These are phyloP conservation scores for Sarocladiaceae sp. DNA, from an alignment of 2,329 filamentous ascomycete genomes.

Conservation along the genomic window DNA sequence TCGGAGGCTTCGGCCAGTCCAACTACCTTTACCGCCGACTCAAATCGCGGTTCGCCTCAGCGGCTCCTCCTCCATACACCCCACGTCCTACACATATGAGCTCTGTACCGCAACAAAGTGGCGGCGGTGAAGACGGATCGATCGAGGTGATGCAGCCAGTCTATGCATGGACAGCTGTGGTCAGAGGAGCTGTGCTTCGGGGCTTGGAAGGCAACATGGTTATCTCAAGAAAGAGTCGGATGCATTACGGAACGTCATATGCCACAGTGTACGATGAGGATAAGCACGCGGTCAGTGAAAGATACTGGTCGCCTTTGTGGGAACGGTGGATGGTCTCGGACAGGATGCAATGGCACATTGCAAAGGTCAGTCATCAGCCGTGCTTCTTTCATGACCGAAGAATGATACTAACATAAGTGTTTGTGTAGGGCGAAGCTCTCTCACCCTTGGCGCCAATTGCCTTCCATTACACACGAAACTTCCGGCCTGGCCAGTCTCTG, in stretches of 20 bases:
- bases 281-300: constrained; percentile 67
- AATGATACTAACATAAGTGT: neutral
- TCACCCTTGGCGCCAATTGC: constrained; percentile 71
- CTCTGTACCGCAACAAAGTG: constrained; percentile 19
- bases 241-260: constrained; percentile 78
- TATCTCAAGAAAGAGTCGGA: constrained; percentile 66
- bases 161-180: constrained; percentile 78
- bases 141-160: constrained; percentile 80
- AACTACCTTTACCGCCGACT: constrained; percentile 70
- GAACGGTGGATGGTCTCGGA: constrained; percentile 81
- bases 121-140: constrained; percentile 44
- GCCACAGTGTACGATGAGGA: constrained; percentile 75
- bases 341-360: constrained; percentile 82
- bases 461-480: constrained; percentile 84
- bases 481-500: constrained; percentile 71
- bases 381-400: neutral
- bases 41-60: constrained; percentile 62
- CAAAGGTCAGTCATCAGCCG: constrained; percentile 64
- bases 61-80: constrained; percentile 59
- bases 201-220: constrained; percentile 78
- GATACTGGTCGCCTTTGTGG: constrained; percentile 78
- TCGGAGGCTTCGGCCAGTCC: constrained; percentile 78
- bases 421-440: constrained; percentile 62
- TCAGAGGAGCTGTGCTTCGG: constrained; percentile 70
- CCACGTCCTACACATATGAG: constrained; percentile 65